Evolutionary conservation across 805 yeast species (phyloP).

Genomic region (Cyberlindnera bimundalis): DNA sequence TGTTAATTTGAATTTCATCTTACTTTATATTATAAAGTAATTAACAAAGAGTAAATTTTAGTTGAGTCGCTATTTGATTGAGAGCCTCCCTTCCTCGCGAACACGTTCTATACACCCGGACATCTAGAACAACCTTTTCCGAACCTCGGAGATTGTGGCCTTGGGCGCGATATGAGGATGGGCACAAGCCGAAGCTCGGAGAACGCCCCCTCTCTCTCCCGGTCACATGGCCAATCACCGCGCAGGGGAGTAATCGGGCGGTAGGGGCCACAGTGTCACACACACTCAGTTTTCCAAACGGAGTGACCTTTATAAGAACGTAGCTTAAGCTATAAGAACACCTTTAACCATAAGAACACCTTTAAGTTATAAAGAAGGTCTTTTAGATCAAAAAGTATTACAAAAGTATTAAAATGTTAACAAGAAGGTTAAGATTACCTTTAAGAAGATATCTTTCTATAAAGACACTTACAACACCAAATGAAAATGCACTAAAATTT

Average conservation of each 20-base stretch:
- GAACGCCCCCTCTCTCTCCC: no score
- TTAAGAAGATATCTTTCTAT: slow-evolving; percentile 24
- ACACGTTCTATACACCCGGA: not conserved
- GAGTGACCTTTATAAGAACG: no score
- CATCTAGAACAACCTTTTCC: not conserved
- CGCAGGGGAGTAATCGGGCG: slow-evolving; percentile 8
- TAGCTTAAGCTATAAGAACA: no score
- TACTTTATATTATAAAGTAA: not conserved
- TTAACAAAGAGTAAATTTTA: no score
- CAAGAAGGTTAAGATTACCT: not conserved
- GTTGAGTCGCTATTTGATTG: no score
- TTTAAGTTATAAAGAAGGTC: no score
- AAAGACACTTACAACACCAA: slow-evolving; percentile 62
- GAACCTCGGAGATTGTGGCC: no score
- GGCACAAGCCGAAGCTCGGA: slow-evolving; percentile 15
- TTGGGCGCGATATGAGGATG: not conserved
- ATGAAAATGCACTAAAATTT: slow-evolving; percentile 71
- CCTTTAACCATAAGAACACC: not conserved
- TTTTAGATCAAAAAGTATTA: not conserved
- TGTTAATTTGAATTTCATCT: slow-evolving; percentile 17
- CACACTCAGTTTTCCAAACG: no score
- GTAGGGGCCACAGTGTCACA: slow-evolving; percentile 11
- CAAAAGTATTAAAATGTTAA: not conserved
- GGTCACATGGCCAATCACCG: slow-evolving; percentile 17
- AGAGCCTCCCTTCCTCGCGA: no score